phyloP scores from a whole-genome alignment of 1,284 basidiomycete genomes.

The Puccinia polysora region DNA sequence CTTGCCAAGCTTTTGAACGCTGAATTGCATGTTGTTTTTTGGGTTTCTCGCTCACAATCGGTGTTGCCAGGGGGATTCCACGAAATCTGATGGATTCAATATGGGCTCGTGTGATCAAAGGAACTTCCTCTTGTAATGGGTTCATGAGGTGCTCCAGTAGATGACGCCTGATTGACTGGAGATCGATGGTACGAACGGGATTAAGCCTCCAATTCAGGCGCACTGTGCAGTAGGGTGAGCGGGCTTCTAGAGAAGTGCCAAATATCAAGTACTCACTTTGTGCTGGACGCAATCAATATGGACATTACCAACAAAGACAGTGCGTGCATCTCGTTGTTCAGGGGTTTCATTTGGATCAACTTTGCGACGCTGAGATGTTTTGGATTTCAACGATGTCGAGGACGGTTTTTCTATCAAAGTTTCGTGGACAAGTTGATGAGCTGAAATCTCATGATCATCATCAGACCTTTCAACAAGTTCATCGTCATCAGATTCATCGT shows the following conservation, averaged over 20 bases:
- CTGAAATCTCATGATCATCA: too few relatives aligned
- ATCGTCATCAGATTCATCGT: too few relatives aligned
- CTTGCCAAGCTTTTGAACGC: slow-evolving; percentile 35
- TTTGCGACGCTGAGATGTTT: too few relatives aligned
- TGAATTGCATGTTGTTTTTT: not conserved
- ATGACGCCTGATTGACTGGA: slow-evolving; percentile 8
- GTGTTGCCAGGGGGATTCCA: slow-evolving; percentile 35
- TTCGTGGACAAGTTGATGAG: too few relatives aligned
- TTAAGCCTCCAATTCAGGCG: not conserved
- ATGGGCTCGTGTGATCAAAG: not conserved
- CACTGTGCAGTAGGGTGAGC: not conserved
- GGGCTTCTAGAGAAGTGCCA: not conserved
- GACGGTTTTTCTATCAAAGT: too few relatives aligned
- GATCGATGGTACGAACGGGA: not conserved
- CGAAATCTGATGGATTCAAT: slow-evolving; percentile 35
- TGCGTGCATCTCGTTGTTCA: slow-evolving; percentile 23
- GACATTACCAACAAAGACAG: slow-evolving; percentile 39
- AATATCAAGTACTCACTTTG: slow-evolving; percentile 5
- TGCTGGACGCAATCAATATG: slow-evolving; percentile 26
- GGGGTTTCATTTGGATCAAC: slow-evolving; percentile 23
- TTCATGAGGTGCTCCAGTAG: slow-evolving; percentile 35
- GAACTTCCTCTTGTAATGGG: slow-evolving; percentile 4
- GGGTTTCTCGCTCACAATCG: slow-evolving; percentile 1
- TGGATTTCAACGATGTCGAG: too few relatives aligned
- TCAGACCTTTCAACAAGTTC: too few relatives aligned